phyloP scores from a whole-genome alignment of 2,329 filamentous ascomycete species.

The Didymella segeticola region DNA sequence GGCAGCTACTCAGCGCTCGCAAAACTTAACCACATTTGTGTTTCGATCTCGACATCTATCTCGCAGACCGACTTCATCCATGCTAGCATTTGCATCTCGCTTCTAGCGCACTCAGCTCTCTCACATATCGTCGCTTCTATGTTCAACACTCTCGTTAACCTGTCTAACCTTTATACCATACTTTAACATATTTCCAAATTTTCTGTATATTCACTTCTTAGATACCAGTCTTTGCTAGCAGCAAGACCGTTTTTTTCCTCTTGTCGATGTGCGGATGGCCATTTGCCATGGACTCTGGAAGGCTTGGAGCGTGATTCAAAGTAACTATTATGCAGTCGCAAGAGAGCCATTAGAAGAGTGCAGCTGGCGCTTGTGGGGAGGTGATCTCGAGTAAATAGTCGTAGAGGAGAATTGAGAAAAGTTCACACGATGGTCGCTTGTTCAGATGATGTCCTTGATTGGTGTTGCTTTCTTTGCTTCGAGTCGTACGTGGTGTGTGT shows the following conservation, averaged over 20 bases:
- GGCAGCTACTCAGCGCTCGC: slow-evolving; percentile 20
- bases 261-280: slow-evolving; percentile 29
- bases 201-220: slow-evolving; percentile 48
- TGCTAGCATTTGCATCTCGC: slow-evolving; percentile 26
- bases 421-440: slow-evolving; percentile 16
- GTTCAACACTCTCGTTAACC: slow-evolving; percentile 47
- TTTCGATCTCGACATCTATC: slow-evolving; percentile 15
- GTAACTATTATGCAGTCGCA: slow-evolving; percentile 34
- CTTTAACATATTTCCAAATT: slow-evolving; percentile 35
- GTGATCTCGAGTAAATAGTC: slow-evolving; percentile 41
- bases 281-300: slow-evolving; percentile 18
- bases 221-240: slow-evolving; percentile 49
- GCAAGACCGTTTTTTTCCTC: slow-evolving; percentile 46
- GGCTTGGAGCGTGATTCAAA: slow-evolving; percentile 26
- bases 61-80: slow-evolving; percentile 21
- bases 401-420: slow-evolving; percentile 39
- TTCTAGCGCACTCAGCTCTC: slow-evolving; percentile 21
- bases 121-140: slow-evolving; percentile 23
- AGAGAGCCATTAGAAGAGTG: slow-evolving; percentile 19
- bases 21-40: slow-evolving; percentile 14
- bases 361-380: slow-evolving; percentile 38
- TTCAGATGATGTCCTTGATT: not conserved
- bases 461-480: not conserved
- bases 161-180: slow-evolving; percentile 39
- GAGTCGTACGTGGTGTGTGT: not conserved